These are phyloP conservation scores for Xylaria sp. DNA, from an alignment of 2,329 filamentous ascomycete species.

Conservation along the genomic window DNA sequence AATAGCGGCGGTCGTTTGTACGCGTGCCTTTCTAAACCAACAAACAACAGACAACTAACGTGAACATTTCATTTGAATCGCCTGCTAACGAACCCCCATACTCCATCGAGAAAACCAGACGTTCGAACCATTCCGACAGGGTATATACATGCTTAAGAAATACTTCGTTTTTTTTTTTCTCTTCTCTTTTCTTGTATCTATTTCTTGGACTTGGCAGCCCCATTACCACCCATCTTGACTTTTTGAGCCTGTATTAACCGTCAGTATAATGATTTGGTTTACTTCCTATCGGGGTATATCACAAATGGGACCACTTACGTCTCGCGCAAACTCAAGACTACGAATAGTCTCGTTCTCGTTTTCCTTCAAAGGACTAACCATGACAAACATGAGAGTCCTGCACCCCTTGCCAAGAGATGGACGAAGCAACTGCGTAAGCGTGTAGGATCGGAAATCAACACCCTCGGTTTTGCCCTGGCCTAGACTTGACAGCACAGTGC, in stretches of 20 bases:
- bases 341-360: constrained; percentile 94
- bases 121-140: constrained; percentile 24
- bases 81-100: constrained; percentile 26
- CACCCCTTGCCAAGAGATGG: constrained; percentile 94
- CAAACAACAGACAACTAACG: constrained; percentile 20
- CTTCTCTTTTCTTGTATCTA: constrained; percentile 26
- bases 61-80: constrained; percentile 16
- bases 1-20: neutral
- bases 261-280: constrained; percentile 9
- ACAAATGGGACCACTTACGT: constrained; percentile 65
- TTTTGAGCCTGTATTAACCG: constrained; percentile 44
- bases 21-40: constrained; percentile 17
- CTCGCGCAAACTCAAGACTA: constrained; percentile 94
- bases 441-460: constrained; percentile 95
- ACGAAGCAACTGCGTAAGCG: constrained; percentile 94
- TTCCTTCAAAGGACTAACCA: constrained; percentile 91
- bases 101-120: neutral
- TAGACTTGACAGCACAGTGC: constrained; percentile 94
- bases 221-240: constrained; percentile 49
- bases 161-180: neutral
- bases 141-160: constrained; percentile 32
- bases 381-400: constrained; percentile 99
- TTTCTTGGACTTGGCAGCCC: constrained; percentile 40
- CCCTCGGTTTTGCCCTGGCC: constrained; percentile 82
- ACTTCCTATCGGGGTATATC: too few relatives aligned